Evolutionary conservation across 345 rosid genomes (phyloP), one percentile per base, ranked within the genome.

Genomic region (Murraya paniculata): DNA sequence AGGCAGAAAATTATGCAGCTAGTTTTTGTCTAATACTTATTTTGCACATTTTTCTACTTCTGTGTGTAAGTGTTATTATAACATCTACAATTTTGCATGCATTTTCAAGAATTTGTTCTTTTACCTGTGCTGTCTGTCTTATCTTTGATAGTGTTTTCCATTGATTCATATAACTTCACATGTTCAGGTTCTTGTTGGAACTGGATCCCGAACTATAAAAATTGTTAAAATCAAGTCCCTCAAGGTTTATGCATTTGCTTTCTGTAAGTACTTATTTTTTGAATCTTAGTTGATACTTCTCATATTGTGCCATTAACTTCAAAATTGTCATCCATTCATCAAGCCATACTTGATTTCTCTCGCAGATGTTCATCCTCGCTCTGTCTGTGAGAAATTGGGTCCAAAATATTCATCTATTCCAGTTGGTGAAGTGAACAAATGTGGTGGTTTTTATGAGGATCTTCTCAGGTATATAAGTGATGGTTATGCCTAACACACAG

Each of bases 101-200:
- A 2, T 9, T 60, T 72, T 38, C 25, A 11, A 6, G 53, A 59
- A 41, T 9, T 18, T 9, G 0, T 60, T 73, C 25, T 55, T 38
- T 59, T 74, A 30, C 9, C n/a, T 41, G 41, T 65, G 48, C 50
- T 48, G 48, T 9, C 35, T 55, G 21, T 64, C 35, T 50, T 38
- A 65, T 56, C n/a, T 50, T 35, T 9, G 16, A 33, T 33, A 30
- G 27, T 64, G 5, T 16, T 66, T 66, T 7, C 27, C 55, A 18
- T 35, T 65, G 18, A 76, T 50, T 4, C n/a, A 39, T 65, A 68
- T n/a, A 36, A 45, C 41, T 67, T 84, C 48, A 33, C 62, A 7
- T 80, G 72, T 53, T 72, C 90, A 93, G 97, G 91, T 93, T 76
- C 99, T 95, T 89, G 97, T 95, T 79, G 98, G 94, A 80, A 93